phyloP scores from a whole-genome alignment of 768 basidiomycete species.

The Lentinula sp. region DNA sequence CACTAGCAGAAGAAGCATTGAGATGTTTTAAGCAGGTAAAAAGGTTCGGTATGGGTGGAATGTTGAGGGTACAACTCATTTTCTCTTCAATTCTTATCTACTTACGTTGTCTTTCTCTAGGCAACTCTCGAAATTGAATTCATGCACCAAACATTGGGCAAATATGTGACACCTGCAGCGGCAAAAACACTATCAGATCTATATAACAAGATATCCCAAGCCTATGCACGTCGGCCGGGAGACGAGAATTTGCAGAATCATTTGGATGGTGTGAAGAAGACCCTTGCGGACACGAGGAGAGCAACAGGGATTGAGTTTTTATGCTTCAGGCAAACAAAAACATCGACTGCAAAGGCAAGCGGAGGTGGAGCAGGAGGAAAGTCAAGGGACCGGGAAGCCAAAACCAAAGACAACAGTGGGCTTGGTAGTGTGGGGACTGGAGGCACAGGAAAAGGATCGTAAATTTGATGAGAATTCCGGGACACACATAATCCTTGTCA shows the following conservation, averaged over 20 bases:
- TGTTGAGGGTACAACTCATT: slow-evolving; percentile 66
- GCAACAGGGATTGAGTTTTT: slow-evolving; percentile 93
- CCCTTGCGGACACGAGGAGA: slow-evolving; percentile 77
- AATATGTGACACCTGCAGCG: slow-evolving; percentile 78
- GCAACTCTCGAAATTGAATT: slow-evolving; percentile 99
- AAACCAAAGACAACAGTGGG: not conserved
- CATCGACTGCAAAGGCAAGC: slow-evolving; percentile 8
- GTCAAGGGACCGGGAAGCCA: not conserved
- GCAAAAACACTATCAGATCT: slow-evolving; percentile 84
- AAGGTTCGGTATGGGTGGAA: slow-evolving; percentile 96
- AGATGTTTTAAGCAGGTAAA: slow-evolving; percentile 84
- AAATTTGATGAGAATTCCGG: too few relatives aligned
- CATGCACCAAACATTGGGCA: slow-evolving; percentile 91
- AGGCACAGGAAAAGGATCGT: not conserved
- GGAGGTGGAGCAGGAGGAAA: not conserved
- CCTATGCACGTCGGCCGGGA: slow-evolving; percentile 80
- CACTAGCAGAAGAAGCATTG: slow-evolving; percentile 78
- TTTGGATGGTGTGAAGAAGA: slow-evolving; percentile 89
- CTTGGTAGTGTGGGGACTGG: not conserved
- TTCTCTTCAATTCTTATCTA: slow-evolving; percentile 11
- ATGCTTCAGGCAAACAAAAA: slow-evolving; percentile 79
- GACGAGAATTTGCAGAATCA: slow-evolving; percentile 84
- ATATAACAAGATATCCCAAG: slow-evolving; percentile 92
- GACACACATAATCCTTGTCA: too few relatives aligned
- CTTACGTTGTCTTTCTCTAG: slow-evolving; percentile 33